Evolutionary conservation across 2,329 filamentous ascomycete genomes (phyloP).

Genomic region (Epichloe sibirici): DNA sequence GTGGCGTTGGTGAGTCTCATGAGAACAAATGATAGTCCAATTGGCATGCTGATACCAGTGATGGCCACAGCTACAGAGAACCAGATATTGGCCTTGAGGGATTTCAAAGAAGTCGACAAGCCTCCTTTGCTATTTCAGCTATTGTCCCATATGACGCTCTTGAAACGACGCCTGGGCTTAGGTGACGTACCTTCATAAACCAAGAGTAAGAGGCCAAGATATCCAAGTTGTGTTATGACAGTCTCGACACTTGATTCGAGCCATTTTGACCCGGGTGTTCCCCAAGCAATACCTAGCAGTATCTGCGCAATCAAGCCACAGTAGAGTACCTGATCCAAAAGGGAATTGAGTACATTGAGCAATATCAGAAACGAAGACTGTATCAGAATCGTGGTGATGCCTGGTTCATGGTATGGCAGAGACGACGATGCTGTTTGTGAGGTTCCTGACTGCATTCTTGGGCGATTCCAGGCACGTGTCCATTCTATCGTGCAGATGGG

Average conservation of each 20-base stretch:
- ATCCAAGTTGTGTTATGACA: slow-evolving; percentile 53
- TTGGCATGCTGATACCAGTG: slow-evolving; percentile 52
- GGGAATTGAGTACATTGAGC: slow-evolving; percentile 45
- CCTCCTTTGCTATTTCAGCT: slow-evolving; percentile 32
- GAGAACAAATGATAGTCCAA: slow-evolving; percentile 53
- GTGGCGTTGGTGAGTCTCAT: slow-evolving; percentile 35
- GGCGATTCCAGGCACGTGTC: no score
- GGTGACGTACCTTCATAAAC: slow-evolving; percentile 51
- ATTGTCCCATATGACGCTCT: not conserved
- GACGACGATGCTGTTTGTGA: not conserved
- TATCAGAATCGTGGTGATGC: slow-evolving; percentile 45
- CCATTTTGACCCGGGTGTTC: slow-evolving; percentile 51
- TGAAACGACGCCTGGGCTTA: not conserved
- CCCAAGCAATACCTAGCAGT: slow-evolving; percentile 58
- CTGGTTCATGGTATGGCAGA: slow-evolving; percentile 50
- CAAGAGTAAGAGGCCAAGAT: slow-evolving; percentile 58
- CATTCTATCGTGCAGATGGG: no score
- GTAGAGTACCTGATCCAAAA: slow-evolving; percentile 48
- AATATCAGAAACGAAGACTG: slow-evolving; percentile 49
- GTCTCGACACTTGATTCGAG: slow-evolving; percentile 39
- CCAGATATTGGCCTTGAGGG: slow-evolving; percentile 44
- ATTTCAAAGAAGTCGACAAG: slow-evolving; percentile 24
- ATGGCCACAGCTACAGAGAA: slow-evolving; percentile 51
- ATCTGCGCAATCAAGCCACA: slow-evolving; percentile 64
- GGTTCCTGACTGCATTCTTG: not conserved